phyloP scores from a whole-genome alignment of 129 eudicot species.

The Pseudognaphalium luteoalbum region DNA sequence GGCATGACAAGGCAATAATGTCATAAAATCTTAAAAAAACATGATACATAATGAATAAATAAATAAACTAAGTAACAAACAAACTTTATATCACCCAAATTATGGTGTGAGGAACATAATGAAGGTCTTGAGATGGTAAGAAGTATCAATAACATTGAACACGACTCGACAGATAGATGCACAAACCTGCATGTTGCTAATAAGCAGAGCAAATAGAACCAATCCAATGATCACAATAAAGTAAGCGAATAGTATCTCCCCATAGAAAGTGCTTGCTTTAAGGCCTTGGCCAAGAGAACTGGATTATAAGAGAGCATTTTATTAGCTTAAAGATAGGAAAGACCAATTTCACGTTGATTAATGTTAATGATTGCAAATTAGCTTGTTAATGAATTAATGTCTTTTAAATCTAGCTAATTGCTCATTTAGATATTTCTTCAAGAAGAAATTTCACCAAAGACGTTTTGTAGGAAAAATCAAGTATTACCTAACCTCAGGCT shows the following conservation, averaged over 20 bases:
- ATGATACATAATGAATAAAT: not conserved
- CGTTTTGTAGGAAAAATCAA: too few species aligned
- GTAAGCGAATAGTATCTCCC: constrained; percentile 65
- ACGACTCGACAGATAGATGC: not conserved
- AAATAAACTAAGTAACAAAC: not conserved
- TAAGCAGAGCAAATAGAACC: constrained; percentile 71
- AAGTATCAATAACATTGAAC: not conserved
- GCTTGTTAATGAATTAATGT: too few species aligned
- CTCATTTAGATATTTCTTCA: too few species aligned
- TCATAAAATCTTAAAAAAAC: not conserved
- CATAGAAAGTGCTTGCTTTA: constrained; percentile 55
- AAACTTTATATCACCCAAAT: not conserved
- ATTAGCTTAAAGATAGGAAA: not conserved
- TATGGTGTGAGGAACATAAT: not conserved
- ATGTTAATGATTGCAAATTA: too few species aligned
- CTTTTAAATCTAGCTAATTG: too few species aligned
- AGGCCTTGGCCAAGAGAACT: constrained; percentile 88
- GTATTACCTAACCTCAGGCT: constrained; percentile 58
- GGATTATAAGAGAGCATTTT: constrained; percentile 19
- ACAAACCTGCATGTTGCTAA: constrained; percentile 86
- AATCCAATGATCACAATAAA: constrained; percentile 56
- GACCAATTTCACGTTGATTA: not conserved
- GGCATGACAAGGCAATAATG: not conserved
- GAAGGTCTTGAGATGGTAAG: not conserved
- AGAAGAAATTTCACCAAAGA: too few species aligned